Conservation (phyloP, 306 rosid species). For the Prunus padus region DNA sequence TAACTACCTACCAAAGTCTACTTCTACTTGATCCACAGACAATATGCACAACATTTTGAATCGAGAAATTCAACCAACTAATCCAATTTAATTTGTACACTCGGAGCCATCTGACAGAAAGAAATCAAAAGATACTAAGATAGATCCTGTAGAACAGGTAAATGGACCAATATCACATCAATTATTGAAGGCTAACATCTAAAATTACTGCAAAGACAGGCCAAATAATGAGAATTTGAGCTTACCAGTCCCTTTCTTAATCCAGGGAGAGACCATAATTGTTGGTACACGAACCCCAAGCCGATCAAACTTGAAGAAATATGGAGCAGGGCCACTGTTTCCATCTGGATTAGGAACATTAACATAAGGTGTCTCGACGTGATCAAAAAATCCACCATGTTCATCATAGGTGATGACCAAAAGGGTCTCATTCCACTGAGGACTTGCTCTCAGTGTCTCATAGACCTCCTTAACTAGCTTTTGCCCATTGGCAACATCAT, state of each 20-base stretch:
- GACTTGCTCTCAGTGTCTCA: constrained; percentile 84
- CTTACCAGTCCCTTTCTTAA: constrained; percentile 92
- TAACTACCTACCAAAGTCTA: constrained; percentile 4
- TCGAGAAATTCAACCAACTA: constrained; percentile 13
- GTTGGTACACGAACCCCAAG: constrained; percentile 97
- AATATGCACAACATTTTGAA: neutral
- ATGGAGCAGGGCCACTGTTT: constrained; percentile 95
- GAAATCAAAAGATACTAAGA: neutral
- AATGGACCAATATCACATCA: neutral
- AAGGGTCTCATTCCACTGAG: constrained; percentile 96
- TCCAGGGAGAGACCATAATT: constrained; percentile 98
- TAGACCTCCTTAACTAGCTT: constrained; percentile 91
- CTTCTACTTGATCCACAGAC: neutral
- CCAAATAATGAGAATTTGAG: constrained; percentile 1
- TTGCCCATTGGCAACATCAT: constrained; percentile 98
- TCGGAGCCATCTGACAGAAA: neutral
- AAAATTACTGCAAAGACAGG: neutral
- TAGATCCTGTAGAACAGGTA: neutral
- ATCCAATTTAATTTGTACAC: constrained; percentile 15
- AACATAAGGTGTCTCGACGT: constrained; percentile 79
- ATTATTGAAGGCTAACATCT: neutral
- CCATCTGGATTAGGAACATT: constrained; percentile 95
- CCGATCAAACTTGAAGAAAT: constrained; percentile 95
- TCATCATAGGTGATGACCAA: constrained; percentile 88
- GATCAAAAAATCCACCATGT: constrained; percentile 95